These are phyloP conservation scores for Raffaelea deltoideospora DNA, from an alignment of 2,329 filamentous ascomycete genomes.

Conservation along the genomic window DNA sequence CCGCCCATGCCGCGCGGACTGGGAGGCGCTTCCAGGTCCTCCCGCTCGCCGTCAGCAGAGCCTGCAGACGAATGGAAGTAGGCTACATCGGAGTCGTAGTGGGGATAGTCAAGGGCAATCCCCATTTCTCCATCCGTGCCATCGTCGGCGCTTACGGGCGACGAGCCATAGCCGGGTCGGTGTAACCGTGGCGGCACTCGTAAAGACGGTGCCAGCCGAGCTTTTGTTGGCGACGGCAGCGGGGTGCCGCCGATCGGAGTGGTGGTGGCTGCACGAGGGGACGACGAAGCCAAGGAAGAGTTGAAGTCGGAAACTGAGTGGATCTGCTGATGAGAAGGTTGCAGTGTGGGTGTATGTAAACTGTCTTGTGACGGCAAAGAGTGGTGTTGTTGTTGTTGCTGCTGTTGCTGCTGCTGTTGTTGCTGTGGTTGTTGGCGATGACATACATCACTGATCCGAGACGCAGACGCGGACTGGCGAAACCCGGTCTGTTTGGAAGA, in stretches of 20 bases:
- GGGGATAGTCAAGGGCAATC: constrained; percentile 16
- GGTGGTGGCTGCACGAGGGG: constrained; percentile 31
- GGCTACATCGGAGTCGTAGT: constrained; percentile 29
- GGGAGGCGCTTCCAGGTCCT: constrained; percentile 34
- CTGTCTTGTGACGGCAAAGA: neutral
- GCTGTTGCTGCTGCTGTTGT: neutral
- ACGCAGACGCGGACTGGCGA: constrained; percentile 28
- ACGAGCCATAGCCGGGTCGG: constrained; percentile 23
- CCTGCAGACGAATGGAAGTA: no score
- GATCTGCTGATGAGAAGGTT: no score
- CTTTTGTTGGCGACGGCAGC: constrained; percentile 41
- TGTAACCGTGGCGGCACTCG: constrained; percentile 45
- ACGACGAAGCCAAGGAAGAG: no score
- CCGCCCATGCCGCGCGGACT: constrained; percentile 31
- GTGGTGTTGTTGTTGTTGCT: neutral
- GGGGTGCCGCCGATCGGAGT: constrained; percentile 40
- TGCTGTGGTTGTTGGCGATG: constrained; percentile 15
- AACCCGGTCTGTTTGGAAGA: constrained; percentile 25
- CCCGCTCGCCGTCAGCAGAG: constrained; percentile 26
- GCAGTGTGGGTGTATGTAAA: no score
- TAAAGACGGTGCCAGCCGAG: constrained; percentile 46
- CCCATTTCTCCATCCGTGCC: constrained; percentile 4
- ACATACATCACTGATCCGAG: constrained; percentile 31
- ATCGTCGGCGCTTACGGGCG: constrained; percentile 10
- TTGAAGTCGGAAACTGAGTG: no score